Base-by-base conservation (phyloP, 2,329 filamentous ascomycete species). In the Pseudogymnoascus sp. region DNA sequence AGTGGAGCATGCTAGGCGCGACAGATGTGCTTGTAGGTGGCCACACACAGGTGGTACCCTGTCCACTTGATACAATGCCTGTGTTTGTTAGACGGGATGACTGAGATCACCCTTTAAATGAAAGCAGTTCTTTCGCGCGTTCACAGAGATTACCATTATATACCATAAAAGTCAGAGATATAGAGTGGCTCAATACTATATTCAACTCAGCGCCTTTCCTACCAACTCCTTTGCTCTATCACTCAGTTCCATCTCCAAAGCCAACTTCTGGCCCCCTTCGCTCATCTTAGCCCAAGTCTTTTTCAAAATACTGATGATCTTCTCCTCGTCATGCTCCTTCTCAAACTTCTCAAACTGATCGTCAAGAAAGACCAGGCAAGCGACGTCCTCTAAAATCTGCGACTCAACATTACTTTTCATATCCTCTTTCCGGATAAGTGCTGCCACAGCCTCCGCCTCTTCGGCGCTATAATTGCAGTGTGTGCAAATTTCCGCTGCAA, bases 271-370 rank as follows among this genome's bases (percentile, higher is more conserved):
- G 0, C 88, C 88, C 63, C 74, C 74, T 36, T 82, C 79, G 58
- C 83, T 84, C 88, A 91, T 91, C 79, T 91, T 91, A 58, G 70
- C 84, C 88, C 88, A 91, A 12, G 88, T 90, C 81, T 91, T 91
- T 68, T 78, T 77, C 72, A 91, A 72, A 66, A 91, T 90, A 16
- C 76, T 77, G 19, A 93, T 72, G 64, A 91, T 85, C 80, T 94
- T 95, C 60, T 85, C 87, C 75, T 93, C 89, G 70, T 91, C 88
- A 61, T 86, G 81, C 28, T 83, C 81, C 67, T 74, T 80, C 78
- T 91, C 88, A 75, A 94, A 96, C 60, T 82, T 84, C 69, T 92
- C 91, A 66, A 95, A 89, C 72, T 94, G 89, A 72, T 93, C 90
- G 72, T 94, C 91, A 67, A 96, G 76, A 72, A 96, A 96, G 28